A percentile compares a stretch with the other conserved stretches of the same genome.
Evolutionary conservation across 306 rosid genomes (phyloP).

Genomic region (Ormosia emarginata): DNA sequence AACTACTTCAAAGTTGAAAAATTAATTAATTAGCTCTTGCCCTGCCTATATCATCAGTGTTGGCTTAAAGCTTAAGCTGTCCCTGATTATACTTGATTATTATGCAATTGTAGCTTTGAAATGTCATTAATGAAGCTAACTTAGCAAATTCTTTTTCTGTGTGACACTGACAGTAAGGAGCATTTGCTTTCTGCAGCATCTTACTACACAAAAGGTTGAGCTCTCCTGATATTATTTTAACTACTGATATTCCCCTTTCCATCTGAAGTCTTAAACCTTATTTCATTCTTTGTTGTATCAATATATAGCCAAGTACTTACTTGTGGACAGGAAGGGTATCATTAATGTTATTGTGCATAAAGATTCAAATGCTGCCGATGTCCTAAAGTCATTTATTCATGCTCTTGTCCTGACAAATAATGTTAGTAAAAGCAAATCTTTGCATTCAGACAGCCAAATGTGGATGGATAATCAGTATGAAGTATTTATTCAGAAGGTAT

Average conservation of each 20-base stretch:
- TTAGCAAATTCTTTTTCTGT: neutral
- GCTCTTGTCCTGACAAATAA: conserved; percentile 57
- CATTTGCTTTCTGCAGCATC: conserved; percentile 62
- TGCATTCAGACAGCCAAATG: conserved; percentile 62
- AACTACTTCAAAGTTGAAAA: neutral
- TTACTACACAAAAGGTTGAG: conserved; percentile 61
- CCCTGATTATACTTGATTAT: conserved; percentile 15
- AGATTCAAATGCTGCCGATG: conserved; percentile 68
- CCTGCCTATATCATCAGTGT: neutral
- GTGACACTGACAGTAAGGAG: conserved; percentile 39
- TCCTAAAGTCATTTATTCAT: conserved; percentile 70
- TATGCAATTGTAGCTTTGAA: neutral
- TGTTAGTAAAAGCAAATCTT: conserved; percentile 39
- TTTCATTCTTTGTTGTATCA: conserved; percentile 15
- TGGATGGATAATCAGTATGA: conserved; percentile 82
- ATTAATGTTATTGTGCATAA: conserved; percentile 64
- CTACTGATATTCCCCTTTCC: conserved; percentile 19
- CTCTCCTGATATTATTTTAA: neutral
- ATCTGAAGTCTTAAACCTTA: conserved; percentile 2
- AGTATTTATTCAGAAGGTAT: conserved; percentile 66
- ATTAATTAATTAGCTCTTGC: neutral
- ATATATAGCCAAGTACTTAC: conserved; percentile 71
- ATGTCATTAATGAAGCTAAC: conserved; percentile 2
- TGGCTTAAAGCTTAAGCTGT: neutral
- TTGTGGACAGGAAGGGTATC: conserved; percentile 69